A percentile compares a stretch with the other conserved stretches of the same genome.
phyloP scores from a whole-genome alignment of 225 moss, liverwort and hornwort genomes.

The Neckera pumila region DNA sequence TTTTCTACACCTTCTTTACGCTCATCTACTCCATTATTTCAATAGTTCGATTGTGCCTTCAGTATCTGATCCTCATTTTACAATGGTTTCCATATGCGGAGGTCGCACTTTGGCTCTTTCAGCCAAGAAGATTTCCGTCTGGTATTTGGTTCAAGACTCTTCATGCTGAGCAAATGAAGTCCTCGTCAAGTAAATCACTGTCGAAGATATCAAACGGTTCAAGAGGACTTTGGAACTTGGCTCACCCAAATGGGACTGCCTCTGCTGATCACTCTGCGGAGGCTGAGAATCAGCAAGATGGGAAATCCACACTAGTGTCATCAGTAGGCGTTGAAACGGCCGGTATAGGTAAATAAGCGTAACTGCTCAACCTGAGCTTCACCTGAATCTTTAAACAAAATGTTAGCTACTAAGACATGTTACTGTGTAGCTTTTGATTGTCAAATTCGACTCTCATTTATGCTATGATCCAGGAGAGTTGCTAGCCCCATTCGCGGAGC shows the following conservation, averaged over 20 bases:
- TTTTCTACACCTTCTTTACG: slow-evolving; percentile 89
- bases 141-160: slow-evolving; percentile 63
- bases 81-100: slow-evolving; percentile 75
- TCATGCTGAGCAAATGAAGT: slow-evolving; percentile 2
- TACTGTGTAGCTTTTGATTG: neutral
- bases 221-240: slow-evolving; percentile 6
- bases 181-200: neutral
- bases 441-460: neutral
- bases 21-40: slow-evolving; percentile 69
- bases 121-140: slow-evolving; percentile 66
- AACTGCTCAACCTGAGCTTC: neutral
- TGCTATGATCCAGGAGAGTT: slow-evolving; percentile 56
- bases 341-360: slow-evolving; percentile 18
- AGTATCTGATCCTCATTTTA: slow-evolving; percentile 61
- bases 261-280: neutral
- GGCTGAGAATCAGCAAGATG: slow-evolving; percentile 1
- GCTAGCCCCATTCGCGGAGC: slow-evolving; percentile 55
- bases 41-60: slow-evolving; percentile 50
- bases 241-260: slow-evolving; percentile 10
- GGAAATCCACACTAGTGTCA: slow-evolving; percentile 27
- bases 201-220: neutral
- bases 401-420: neutral
- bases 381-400: neutral
- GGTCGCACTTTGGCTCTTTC: slow-evolving; percentile 59
- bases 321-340: slow-evolving; percentile 40